Base-by-base conservation (phyloP, 1,284 basidiomycete species). In the Sporisorium reilianum region DNA sequence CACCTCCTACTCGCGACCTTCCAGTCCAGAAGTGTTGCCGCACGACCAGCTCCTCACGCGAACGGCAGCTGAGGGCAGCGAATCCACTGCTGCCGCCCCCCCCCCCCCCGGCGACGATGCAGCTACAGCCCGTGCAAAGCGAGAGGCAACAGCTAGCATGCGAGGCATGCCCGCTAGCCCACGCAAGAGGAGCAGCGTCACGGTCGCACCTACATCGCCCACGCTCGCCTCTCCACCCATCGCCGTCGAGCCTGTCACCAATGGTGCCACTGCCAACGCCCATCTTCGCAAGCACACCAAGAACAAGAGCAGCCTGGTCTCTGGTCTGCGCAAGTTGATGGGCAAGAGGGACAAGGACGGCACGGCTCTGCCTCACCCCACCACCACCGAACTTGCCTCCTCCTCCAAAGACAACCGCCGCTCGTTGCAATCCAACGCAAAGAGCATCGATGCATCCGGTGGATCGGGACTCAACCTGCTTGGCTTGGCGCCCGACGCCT, bases 231-330 rank as follows among this genome's bases (percentile, higher is more conserved):
- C 41, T 34, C 30, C 45, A 1, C 25, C 55, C 2, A 23, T 6
- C 28, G 5, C 32, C 10, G 20, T n/a, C n/a, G 32, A 41, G 1
- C 23, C 59, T 1, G 20, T 10, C 16, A 9, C 40, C 20, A 41
- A 3, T 10, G 9, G n/a, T 32, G 46, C 30, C 1, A 8, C 32
- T 11, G 38, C 38, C 18, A 23, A 9, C n/a, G 9, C 55, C 2
- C 23, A 41, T 42, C 16, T 30, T 23, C 71, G 71, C 34, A 74
- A 64, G 48, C 65, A 74, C 23, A 64, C 57, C 18, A 68, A 62
- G 55, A 68, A 68, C 48, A 64, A 50, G 46, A 74, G 66, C 54
- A 70, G 72, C 32, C 44, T 75, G 38, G 66, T 75, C 32, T 64
- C 59, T 1, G 72, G 72, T 3, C 48, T 75, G 34, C 66, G 66